Evolutionary conservation across 331 rosid species (phyloP), one percentile per base, ranked within the genome.

Genomic region (Acacia concinna): DNA sequence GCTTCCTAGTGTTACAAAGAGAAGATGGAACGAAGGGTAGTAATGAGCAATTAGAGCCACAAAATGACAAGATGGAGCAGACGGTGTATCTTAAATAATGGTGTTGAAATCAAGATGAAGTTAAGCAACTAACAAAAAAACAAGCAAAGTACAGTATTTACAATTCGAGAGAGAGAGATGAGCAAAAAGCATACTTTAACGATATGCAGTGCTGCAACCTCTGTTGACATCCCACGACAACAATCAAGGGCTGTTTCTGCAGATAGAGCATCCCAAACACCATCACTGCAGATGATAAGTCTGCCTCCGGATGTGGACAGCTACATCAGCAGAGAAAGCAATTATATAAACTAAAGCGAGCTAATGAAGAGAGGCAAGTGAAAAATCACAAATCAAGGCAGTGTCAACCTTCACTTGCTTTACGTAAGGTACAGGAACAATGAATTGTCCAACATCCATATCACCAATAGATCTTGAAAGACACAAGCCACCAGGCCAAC

Each of bases 401-500:
- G 44, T 44, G 84, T 73, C 68, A 64, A 96, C 99, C 99, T 96
- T 96, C 89, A 96, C 96, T 90, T 96, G 99, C 88, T 93, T 96
- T n/a, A 96, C 98, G 41, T 93, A 82, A 10, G 99, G 99, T 66
- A 96, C 98, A 71, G 99, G 99, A 79, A 93, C 98, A 76, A 96
- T 86, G 83, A 84, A 96, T 89, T 91, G 97, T 68, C 99, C 99
- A 56, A 96, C 87, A 73, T 96, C 99, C 97, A 91, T 80, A 85
- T 96, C 99, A 44, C 99, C 99, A 78, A 96, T 87, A 41, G 99
- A 96, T 73, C 99, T 89, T 65, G 99, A 96, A 62, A 96, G 97
- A 80, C 99, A 96, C 93, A 96, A 82, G 73, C 99, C 99, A 77
- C 99, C 99, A 1, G 99, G 99, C 99, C 99, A 96, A 87, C 99